These are phyloP conservation scores for Thelephora ganbajun DNA, from an alignment of 768 basidiomycete genomes.

Conservation along the genomic window DNA sequence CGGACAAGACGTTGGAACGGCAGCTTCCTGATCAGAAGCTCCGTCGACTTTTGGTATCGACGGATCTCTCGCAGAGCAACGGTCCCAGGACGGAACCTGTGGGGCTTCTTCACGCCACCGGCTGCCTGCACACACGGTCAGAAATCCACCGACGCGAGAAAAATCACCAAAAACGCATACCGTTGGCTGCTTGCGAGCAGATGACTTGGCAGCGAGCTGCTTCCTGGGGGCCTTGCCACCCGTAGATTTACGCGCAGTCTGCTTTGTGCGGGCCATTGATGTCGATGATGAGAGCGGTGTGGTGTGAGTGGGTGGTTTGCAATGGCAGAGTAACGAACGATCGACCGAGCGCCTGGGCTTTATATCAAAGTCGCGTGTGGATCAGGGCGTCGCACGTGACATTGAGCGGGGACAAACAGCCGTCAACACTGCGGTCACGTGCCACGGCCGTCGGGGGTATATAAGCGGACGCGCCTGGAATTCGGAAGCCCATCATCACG, in stretches of 20 bases:
- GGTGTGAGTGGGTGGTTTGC: slow-evolving; percentile 1
- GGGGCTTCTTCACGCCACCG: slow-evolving; percentile 91
- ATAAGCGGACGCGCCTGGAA: slow-evolving; percentile 7
- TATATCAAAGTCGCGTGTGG: too few species aligned
- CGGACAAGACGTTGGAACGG: slow-evolving; percentile 98
- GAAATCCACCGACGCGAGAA: neutral
- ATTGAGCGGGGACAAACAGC: neutral
- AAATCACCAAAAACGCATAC: neutral
- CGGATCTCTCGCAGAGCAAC: slow-evolving; percentile 99
- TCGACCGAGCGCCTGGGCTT: neutral
- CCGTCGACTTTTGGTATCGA: slow-evolving; percentile 97
- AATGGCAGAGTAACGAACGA: slow-evolving; percentile 3
- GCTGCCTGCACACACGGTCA: slow-evolving; percentile 14
- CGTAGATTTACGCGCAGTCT: slow-evolving; percentile 67
- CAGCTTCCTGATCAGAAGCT: slow-evolving; percentile 98
- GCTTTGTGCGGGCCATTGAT: slow-evolving; percentile 61
- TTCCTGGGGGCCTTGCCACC: slow-evolving; percentile 68
- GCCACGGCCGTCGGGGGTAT: slow-evolving; percentile 8
- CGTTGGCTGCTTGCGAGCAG: slow-evolving; percentile 41
- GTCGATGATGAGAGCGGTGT: neutral
- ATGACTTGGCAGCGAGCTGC: slow-evolving; percentile 53
- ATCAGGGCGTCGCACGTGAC: neutral
- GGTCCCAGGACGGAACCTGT: slow-evolving; percentile 93
- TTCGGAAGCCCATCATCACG: neutral
- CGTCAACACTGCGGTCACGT: neutral